Percentiles rank a stretch among this genome's conserved stretches.
These are phyloP conservation scores for Viridothelium virens DNA, from an alignment of 495 filamentous ascomycete genomes.

Conservation along the genomic window DNA sequence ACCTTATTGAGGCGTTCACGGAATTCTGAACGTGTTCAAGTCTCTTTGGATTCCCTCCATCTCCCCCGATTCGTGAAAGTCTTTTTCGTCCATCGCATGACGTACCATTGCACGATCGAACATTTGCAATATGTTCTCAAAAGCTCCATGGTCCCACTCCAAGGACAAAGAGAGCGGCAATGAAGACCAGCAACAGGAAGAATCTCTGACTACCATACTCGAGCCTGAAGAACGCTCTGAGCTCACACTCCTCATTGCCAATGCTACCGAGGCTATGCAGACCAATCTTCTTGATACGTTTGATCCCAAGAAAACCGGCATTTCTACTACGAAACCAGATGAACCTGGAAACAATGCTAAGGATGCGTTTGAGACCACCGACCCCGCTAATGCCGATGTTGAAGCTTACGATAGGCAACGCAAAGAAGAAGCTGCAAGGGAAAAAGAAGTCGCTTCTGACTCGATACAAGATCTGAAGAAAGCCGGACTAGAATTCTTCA, in stretches of 20 bases:
- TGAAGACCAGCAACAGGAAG: slow-evolving; percentile 23
- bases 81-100: no score
- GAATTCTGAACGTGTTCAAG: no score
- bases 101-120: neutral
- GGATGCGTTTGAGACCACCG: slow-evolving; percentile 15
- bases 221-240: slow-evolving; percentile 32
- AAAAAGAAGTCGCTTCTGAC: slow-evolving; percentile 30
- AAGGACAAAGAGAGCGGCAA: slow-evolving; percentile 25
- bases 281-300: slow-evolving; percentile 31
- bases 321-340: slow-evolving; percentile 17
- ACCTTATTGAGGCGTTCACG: no score
- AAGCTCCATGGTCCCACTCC: slow-evolving; percentile 18
- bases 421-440: slow-evolving; percentile 20
- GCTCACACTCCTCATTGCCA: slow-evolving; percentile 35
- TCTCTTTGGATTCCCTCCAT: no score
- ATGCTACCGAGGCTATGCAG: slow-evolving; percentile 37
- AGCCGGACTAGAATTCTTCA: slow-evolving; percentile 48
- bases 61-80: no score
- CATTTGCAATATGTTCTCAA: slow-evolving; percentile 22
- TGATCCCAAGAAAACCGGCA: slow-evolving; percentile 32
- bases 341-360: neutral
- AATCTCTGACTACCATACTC: slow-evolving; percentile 35
- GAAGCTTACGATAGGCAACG: slow-evolving; percentile 24
- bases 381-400: slow-evolving; percentile 28
- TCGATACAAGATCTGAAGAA: slow-evolving; percentile 35